phyloP scores from a whole-genome alignment of 768 basidiomycete species.

The Pisolithus marmoratus region DNA sequence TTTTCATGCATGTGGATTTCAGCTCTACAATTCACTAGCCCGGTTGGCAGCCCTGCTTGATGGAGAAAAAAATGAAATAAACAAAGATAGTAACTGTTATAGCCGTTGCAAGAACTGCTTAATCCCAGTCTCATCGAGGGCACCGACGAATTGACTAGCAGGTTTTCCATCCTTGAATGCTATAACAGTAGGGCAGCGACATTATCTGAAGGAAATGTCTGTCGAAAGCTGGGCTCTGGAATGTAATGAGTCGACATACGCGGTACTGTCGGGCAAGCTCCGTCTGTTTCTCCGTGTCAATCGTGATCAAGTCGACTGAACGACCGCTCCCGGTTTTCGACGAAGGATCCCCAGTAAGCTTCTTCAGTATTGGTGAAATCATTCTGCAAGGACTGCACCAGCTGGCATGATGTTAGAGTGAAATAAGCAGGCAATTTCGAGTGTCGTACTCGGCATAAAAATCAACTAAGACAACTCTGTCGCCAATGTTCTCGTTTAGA shows the following conservation, averaged over 20 bases:
- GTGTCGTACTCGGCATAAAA: slow-evolving; percentile 73
- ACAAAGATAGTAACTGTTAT: slow-evolving; percentile 7
- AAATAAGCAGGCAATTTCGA: slow-evolving; percentile 1
- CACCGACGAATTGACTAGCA: slow-evolving; percentile 60
- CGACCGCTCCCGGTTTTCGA: slow-evolving; percentile 47
- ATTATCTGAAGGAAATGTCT: slow-evolving; percentile 42
- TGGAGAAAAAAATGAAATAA: neutral
- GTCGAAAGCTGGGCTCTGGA: neutral
- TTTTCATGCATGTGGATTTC: slow-evolving; percentile 10
- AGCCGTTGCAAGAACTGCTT: slow-evolving; percentile 41
- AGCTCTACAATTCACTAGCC: neutral
- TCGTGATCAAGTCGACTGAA: slow-evolving; percentile 65
- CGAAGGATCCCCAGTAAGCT: slow-evolving; percentile 41
- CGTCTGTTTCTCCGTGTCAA: slow-evolving; percentile 54
- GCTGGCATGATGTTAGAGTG: slow-evolving; percentile 29
- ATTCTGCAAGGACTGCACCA: slow-evolving; percentile 78
- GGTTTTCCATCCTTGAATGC: slow-evolving; percentile 64
- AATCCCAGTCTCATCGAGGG: slow-evolving; percentile 40
- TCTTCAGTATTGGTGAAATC: slow-evolving; percentile 65
- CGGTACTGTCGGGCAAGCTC: slow-evolving; percentile 47
- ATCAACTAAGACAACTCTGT: slow-evolving; percentile 63
- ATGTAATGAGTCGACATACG: slow-evolving; percentile 18
- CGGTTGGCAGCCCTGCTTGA: too few species aligned
- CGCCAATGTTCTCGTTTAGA: slow-evolving; percentile 29
- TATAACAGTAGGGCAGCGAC: slow-evolving; percentile 75